Conservation (phyloP, 2,329 filamentous ascomycete species). For the Zymoseptoria ardabiliae region DNA sequence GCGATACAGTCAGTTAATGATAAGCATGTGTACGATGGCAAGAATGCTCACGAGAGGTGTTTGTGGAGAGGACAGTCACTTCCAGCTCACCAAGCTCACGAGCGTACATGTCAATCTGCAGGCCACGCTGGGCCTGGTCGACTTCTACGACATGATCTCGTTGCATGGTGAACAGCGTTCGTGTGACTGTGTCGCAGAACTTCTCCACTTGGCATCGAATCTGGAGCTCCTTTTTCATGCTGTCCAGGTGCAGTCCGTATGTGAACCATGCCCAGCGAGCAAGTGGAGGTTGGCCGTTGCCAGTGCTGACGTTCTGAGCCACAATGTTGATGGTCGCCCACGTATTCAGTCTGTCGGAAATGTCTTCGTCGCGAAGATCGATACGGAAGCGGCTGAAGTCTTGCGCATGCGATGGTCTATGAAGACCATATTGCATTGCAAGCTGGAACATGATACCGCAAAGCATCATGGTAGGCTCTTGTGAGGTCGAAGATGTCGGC, state of each 20-base stretch:
- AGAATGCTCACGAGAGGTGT: constrained; percentile 21
- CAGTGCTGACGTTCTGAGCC: constrained; percentile 71
- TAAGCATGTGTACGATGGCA: constrained; percentile 38
- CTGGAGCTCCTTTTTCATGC: constrained; percentile 54
- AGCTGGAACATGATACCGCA: constrained; percentile 82
- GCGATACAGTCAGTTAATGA: constrained; percentile 46
- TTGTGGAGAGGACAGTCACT: constrained; percentile 28
- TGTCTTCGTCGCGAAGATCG: constrained; percentile 69
- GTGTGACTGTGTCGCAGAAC: constrained; percentile 70
- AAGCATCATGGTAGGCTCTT: constrained; percentile 74
- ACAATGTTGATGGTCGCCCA: constrained; percentile 85
- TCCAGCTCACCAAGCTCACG: constrained; percentile 32
- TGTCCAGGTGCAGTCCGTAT: constrained; percentile 68
- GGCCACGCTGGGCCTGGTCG: constrained; percentile 30
- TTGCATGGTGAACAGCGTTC: constrained; percentile 71
- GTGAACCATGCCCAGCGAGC: constrained; percentile 48
- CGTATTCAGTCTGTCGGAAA: constrained; percentile 69
- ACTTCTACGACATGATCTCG: constrained; percentile 58
- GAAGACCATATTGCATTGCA: constrained; percentile 74
- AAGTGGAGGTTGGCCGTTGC: constrained; percentile 68
- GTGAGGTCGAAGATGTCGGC: constrained; percentile 71
- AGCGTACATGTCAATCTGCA: constrained; percentile 32
- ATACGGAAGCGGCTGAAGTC: constrained; percentile 64
- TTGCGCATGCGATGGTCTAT: constrained; percentile 72
- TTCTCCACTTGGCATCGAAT: constrained; percentile 64